These are phyloP conservation scores for Ambrosia trifida DNA, from an alignment of 129 eudicot genomes.

Conservation along the genomic window DNA sequence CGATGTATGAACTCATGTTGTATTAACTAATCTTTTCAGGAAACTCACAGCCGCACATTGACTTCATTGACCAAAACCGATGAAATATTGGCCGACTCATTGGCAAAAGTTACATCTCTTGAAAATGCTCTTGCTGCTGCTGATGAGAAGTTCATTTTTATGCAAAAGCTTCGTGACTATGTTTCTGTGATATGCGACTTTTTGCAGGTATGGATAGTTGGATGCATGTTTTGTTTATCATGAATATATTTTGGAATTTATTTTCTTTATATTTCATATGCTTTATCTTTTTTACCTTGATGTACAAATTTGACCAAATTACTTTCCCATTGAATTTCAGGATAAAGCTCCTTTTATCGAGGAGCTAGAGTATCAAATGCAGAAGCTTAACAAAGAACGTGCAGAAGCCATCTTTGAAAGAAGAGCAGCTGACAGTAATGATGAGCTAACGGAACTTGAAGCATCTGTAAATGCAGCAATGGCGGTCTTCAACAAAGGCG, in stretches of 20 bases:
- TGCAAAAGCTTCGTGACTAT: conserved; percentile 97
- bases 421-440: conserved; percentile 70
- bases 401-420: conserved; percentile 73
- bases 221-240: not conserved
- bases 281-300: conserved; percentile 5
- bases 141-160: conserved; percentile 90
- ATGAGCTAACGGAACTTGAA: conserved; percentile 79
- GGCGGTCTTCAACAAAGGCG: conserved; percentile 57
- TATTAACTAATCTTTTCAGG: conserved; percentile 45
- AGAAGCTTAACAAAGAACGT: conserved; percentile 86
- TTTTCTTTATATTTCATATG: not conserved
- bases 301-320: not conserved
- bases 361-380: conserved; percentile 93
- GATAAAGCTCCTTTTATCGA: conserved; percentile 86
- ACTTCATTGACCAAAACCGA: conserved; percentile 61
- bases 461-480: conserved; percentile 77
- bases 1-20: not conserved
- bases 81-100: conserved; percentile 67
- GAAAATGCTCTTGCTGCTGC: conserved; percentile 73
- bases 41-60: conserved; percentile 63
- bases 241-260: not conserved
- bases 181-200: conserved; percentile 89
- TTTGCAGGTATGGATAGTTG: conserved; percentile 95
- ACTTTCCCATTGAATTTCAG: conserved; percentile 36
- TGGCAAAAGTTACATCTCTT: conserved; percentile 56